Evolutionary conservation across 129 eudicot species (phyloP), one percentile per base, ranked within the genome.

Genomic region (Chrysanthemum seticuspe): DNA sequence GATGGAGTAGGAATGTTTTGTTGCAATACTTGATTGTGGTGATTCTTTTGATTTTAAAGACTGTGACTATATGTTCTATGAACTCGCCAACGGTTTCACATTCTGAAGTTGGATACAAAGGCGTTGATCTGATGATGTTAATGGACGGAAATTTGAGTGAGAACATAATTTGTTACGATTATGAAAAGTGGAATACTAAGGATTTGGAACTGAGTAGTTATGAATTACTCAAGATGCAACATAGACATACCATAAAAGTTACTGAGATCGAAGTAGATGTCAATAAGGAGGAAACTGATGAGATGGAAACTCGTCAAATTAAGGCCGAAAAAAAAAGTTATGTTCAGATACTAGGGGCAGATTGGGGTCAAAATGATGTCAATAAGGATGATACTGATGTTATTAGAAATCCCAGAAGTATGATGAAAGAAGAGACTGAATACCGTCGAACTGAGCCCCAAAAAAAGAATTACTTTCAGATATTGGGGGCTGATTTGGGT

Each of bases 1-100:
- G 76, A 71, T 81, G 91, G 81, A 78, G 85, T 78, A 49, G 79
- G 55, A 79, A 60, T 51, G 67, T 83, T 67, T 63, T 83, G 6
- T 16, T 85, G 67, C 76, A 87, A 36, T 55, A 74, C 69, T 50
- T 89, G 59, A 66, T 89, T 67, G 86, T 81, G 16, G 13, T 83
- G 56, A 62, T 72, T 80, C 72, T 68, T 73, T 71, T 90, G 56
- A 63, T 83, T n/a, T 57, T 85, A 58, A 79, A 74, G 6, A 78
- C 85, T 9, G 3, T 68, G 10, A 72, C 65, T 23, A 70, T 77
- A 74, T 72, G 55, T 57, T 65, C 83, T 3, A 79, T 87, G 85
- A 80, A 86, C 62, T 73, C 83, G 6, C 63, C 82, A 12, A 53
- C 27, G 1, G 59, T 69, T 71, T 73, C 78, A 47, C 66, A 57